A percentile compares a stretch with the other conserved stretches of the same genome.
phyloP scores from a whole-genome alignment of 1,139 yeast species.

The Zygosaccharomyces sapae region DNA sequence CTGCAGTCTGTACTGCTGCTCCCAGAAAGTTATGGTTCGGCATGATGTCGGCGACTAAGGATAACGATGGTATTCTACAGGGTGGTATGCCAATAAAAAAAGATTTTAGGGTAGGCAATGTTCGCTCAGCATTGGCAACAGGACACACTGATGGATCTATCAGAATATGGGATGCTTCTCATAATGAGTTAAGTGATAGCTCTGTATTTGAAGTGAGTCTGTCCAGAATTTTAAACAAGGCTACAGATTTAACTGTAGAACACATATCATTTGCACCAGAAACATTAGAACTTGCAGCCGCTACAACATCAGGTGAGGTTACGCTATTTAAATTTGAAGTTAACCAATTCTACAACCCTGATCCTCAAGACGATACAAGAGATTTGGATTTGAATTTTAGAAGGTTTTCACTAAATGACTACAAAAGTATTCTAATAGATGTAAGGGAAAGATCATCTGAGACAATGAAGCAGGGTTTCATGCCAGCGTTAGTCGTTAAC shows the following conservation, averaged over 20 bases:
- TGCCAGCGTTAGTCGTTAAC: slow-evolving; percentile 61
- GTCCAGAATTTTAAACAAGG: slow-evolving; percentile 44
- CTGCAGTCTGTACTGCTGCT: slow-evolving; percentile 50
- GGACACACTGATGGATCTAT: slow-evolving; percentile 83
- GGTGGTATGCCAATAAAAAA: slow-evolving; percentile 75
- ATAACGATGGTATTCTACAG: slow-evolving; percentile 44
- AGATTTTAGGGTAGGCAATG: slow-evolving; percentile 53
- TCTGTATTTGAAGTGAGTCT: slow-evolving; percentile 54
- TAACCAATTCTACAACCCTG: slow-evolving; percentile 42
- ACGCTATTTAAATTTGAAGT: slow-evolving; percentile 71
- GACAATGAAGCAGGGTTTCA: slow-evolving; percentile 55
- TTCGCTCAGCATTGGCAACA: slow-evolving; percentile 63
- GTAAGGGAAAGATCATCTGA: slow-evolving; percentile 41
- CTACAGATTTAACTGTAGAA: slow-evolving; percentile 45
- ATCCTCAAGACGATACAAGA: slow-evolving; percentile 20
- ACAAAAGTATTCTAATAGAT: slow-evolving; percentile 34
- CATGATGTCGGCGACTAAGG: slow-evolving; percentile 52
- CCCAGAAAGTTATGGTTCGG: slow-evolving; percentile 69
- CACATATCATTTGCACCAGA: slow-evolving; percentile 71
- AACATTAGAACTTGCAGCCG: slow-evolving; percentile 68
- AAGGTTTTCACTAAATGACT: slow-evolving; percentile 33
- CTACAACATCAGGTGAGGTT: slow-evolving; percentile 63
- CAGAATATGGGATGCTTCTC: slow-evolving; percentile 75
- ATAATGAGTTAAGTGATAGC: slow-evolving; percentile 67
- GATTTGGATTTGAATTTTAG: slow-evolving; percentile 34